These are phyloP conservation scores for Coniochaeta hoffmannii DNA, from an alignment of 2,329 filamentous ascomycete species.

Conservation along the genomic window DNA sequence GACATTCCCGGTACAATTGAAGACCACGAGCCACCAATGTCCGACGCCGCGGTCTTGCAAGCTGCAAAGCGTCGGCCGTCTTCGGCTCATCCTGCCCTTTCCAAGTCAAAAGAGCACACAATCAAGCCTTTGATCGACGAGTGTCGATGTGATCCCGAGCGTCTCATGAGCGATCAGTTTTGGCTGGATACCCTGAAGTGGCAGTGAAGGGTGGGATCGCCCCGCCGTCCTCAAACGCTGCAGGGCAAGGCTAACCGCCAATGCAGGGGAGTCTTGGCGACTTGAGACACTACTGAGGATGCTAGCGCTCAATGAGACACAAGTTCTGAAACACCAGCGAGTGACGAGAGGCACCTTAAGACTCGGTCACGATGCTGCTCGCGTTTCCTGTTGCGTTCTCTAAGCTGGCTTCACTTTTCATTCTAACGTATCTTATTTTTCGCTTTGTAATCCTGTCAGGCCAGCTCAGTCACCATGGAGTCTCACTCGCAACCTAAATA, in stretches of 20 bases:
- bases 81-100: neutral
- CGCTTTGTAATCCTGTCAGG: neutral
- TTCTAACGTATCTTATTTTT: neutral
- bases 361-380: neutral
- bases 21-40: no score
- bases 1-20: no score
- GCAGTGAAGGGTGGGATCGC: neutral
- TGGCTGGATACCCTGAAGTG: no score
- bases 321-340: neutral
- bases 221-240: neutral
- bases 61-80: no score
- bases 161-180: neutral
- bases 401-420: neutral
- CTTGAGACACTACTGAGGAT: neutral
- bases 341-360: neutral
- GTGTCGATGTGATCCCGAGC: neutral
- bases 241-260: neutral
- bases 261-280: neutral
- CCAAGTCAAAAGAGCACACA: neutral
- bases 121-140: neutral
- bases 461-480: slow-evolving; percentile 3
- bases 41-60: no score
- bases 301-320: neutral
- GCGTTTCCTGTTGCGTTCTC: neutral
- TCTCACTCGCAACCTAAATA: slow-evolving; percentile 14